Percentiles rank a stretch among this genome's conserved stretches.
phyloP scores from a whole-genome alignment of 2,329 filamentous ascomycete genomes.

The Pseudopithomyces chartarum region DNA sequence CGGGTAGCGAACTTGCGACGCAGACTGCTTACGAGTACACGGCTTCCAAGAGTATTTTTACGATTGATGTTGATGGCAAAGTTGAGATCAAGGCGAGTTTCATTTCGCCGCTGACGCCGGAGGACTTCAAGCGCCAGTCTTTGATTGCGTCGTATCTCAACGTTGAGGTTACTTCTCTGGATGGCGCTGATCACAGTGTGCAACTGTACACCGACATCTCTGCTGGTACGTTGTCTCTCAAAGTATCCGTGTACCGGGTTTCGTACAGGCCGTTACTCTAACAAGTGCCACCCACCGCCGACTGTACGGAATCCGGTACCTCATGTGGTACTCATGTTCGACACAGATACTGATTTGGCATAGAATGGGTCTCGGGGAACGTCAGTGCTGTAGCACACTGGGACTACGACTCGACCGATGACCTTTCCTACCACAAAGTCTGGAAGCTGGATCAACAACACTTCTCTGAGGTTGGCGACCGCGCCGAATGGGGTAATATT shows the following conservation, averaged over 20 bases:
- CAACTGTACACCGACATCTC: conserved; percentile 76
- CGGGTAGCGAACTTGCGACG: conserved; percentile 51
- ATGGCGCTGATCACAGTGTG: conserved; percentile 67
- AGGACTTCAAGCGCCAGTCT: conserved; percentile 70
- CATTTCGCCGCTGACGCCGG: conserved; percentile 70
- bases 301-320: neutral
- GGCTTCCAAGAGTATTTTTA: conserved; percentile 73
- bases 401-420: conserved; percentile 55
- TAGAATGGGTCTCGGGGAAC: conserved; percentile 76
- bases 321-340: neutral
- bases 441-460: conserved; percentile 53
- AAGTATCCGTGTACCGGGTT: conserved; percentile 1
- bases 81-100: conserved; percentile 72
- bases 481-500: conserved; percentile 59
- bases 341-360: neutral
- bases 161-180: conserved; percentile 65
- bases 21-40: conserved; percentile 73
- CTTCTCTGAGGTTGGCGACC: conserved; percentile 55
- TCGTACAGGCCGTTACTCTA: neutral
- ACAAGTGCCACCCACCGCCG: neutral
- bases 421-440: conserved; percentile 65
- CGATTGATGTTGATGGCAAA: conserved; percentile 65
- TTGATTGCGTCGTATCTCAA: conserved; percentile 73
- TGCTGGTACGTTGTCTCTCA: conserved; percentile 56
- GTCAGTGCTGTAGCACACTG: conserved; percentile 62